Percentiles rank a stretch among this genome's conserved stretches.
These are phyloP conservation scores for Mercurialis annua DNA, from an alignment of 345 rosid species.

Conservation along the genomic window DNA sequence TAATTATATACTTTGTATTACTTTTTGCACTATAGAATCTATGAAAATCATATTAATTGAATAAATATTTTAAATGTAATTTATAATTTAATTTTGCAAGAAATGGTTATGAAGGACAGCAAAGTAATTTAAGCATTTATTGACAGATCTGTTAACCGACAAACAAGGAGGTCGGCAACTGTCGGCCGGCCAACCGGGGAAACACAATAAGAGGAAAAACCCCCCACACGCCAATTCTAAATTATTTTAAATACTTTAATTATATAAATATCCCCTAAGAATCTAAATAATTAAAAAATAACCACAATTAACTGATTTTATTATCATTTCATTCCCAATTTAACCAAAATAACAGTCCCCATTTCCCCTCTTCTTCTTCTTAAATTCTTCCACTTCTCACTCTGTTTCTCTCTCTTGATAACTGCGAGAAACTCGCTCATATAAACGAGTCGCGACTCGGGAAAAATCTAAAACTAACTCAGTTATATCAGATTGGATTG, in stretches of 20 bases:
- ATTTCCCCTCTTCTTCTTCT: neutral
- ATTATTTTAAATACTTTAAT: too few species aligned
- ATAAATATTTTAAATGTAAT: too few species aligned
- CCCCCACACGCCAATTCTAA: conserved; percentile 15
- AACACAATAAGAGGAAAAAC: conserved; percentile 30
- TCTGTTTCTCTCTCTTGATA: conserved; percentile 12
- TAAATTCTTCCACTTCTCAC: conserved; percentile 7
- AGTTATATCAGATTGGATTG: conserved; percentile 3
- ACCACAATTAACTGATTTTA: neutral
- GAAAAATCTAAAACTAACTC: neutral
- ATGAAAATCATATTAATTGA: too few species aligned
- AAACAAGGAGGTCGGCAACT: conserved; percentile 56
- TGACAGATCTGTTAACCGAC: conserved; percentile 45
- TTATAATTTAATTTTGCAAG: too few species aligned
- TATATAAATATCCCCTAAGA: neutral
- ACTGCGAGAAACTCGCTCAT: conserved; percentile 14
- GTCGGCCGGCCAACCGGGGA: conserved; percentile 58
- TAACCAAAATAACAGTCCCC: neutral
- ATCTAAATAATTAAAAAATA: neutral
- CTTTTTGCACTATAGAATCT: too few species aligned
- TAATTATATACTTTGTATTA: too few species aligned
- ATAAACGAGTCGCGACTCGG: too few species aligned
- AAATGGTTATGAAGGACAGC: too few species aligned
- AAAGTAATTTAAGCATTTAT: conserved; percentile 27
- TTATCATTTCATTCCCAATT: neutral